phyloP scores from a whole-genome alignment of 2,329 filamentous ascomycete species.

The Dactylellina parvicollis region DNA sequence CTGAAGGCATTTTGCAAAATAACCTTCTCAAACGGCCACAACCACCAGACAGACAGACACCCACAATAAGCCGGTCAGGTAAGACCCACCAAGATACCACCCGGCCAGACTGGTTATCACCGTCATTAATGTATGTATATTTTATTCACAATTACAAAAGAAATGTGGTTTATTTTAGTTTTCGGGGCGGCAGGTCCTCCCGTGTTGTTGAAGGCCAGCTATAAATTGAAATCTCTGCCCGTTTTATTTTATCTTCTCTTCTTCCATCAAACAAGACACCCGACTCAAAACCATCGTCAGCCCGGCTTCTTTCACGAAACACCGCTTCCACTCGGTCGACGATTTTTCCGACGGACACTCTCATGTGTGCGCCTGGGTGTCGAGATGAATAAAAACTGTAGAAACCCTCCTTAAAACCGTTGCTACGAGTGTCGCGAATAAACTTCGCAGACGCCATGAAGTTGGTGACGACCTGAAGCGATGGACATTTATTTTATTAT shows the following conservation, averaged over 20 bases:
- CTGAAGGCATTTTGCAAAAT: conserved; percentile 11
- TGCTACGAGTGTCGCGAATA: conserved; percentile 73
- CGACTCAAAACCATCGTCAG: conserved; percentile 72
- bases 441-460: conserved; percentile 70
- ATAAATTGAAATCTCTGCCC: conserved; percentile 55
- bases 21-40: conserved; percentile 37
- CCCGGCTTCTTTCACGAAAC: conserved; percentile 2
- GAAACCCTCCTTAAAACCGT: conserved; percentile 78
- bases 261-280: conserved; percentile 70
- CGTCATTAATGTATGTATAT: too few relatives aligned
- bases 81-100: too few relatives aligned
- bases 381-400: conserved; percentile 68
- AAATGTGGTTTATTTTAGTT: too few relatives aligned
- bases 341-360: conserved; percentile 71
- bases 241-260: conserved; percentile 61
- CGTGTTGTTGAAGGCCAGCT: too few relatives aligned
- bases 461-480: conserved; percentile 72
- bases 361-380: conserved; percentile 64
- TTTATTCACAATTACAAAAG: too few relatives aligned
- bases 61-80: too few relatives aligned
- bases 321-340: conserved; percentile 69
- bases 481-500: conserved; percentile 39
- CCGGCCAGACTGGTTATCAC: too few relatives aligned
- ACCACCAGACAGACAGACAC: too few relatives aligned
- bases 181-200: too few relatives aligned